These are phyloP conservation scores for Ustilago crameri DNA, from an alignment of 1,284 basidiomycete genomes.

Conservation along the genomic window DNA sequence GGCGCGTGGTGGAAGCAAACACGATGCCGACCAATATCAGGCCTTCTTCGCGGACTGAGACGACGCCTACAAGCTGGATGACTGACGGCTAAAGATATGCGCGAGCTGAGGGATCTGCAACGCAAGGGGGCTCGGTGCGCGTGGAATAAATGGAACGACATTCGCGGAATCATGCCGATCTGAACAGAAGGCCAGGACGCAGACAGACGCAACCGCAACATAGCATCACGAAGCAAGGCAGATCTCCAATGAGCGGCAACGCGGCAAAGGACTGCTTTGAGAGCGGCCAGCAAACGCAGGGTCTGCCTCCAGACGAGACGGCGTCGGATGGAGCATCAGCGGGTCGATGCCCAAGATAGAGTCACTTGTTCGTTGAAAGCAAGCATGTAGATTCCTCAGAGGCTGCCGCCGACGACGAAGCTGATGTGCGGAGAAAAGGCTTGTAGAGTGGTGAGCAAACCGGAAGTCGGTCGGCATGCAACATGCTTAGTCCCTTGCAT, in stretches of 20 bases:
- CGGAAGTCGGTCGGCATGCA: conserved; percentile 6
- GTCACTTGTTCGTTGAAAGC: background rate
- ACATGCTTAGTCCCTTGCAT: conserved; percentile 40
- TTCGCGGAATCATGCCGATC: conserved; percentile 8
- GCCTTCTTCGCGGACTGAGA: no score
- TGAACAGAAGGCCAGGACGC: background rate
- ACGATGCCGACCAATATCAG: no score
- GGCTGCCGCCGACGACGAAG: no score
- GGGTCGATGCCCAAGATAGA: background rate
- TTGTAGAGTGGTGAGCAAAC: background rate
- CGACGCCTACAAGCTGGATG: no score
- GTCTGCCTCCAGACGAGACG: conserved; percentile 10
- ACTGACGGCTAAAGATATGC: background rate
- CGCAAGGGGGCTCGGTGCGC: conserved; percentile 23
- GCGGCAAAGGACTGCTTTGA: no score
- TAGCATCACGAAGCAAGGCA: no score
- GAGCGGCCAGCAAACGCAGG: conserved; percentile 8
- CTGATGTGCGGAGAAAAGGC: background rate
- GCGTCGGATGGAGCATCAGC: conserved; percentile 2
- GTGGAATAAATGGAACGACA: conserved; percentile 5
- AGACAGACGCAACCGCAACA: background rate
- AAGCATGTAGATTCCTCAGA: background rate
- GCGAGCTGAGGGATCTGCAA: conserved; percentile 25
- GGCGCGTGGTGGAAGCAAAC: no score
- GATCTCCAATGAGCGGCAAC: no score